These are phyloP conservation scores for Seminavis robusta DNA, from an alignment of 108 stramenopile species.

Conservation along the genomic window DNA sequence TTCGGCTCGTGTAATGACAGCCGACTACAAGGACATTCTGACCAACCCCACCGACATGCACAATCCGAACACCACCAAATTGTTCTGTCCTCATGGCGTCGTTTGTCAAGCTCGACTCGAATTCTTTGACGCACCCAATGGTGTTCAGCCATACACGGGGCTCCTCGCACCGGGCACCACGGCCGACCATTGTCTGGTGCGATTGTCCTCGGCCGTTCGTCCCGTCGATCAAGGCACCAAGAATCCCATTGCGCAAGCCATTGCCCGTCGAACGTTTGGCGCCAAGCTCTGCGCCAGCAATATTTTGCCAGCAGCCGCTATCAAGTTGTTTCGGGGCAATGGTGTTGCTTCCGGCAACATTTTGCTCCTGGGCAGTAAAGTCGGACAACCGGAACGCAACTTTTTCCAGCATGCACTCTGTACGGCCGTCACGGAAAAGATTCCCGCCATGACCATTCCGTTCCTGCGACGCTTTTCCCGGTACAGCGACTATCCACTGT, in stretches of 20 bases:
- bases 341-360: constrained; percentile 17
- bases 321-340: constrained; percentile 23
- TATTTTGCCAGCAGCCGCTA: constrained; percentile 19
- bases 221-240: constrained; percentile 5
- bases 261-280: constrained; percentile 1
- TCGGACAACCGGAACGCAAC: constrained; percentile 23
- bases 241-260: background rate
- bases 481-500: constrained; percentile 15
- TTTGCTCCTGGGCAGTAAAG: constrained; percentile 25
- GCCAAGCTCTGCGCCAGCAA: constrained; percentile 10
- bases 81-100: constrained; percentile 21
- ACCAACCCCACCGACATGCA: constrained; percentile 16
- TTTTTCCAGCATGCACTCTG: constrained; percentile 28
- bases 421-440: constrained; percentile 17
- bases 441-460: constrained; percentile 11
- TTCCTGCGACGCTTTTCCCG: constrained; percentile 8
- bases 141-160: constrained; percentile 12
- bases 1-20: background rate
- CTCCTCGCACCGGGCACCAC: constrained; percentile 21
- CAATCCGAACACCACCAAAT: background rate
- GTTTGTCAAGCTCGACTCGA: constrained; percentile 13
- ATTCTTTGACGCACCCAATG: constrained; percentile 8
- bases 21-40: constrained; percentile 22
- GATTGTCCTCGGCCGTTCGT: constrained; percentile 26
- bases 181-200: constrained; percentile 17